Evolutionary conservation across 306 rosid species (phyloP).

Genomic region (Corylus heterophylla): DNA sequence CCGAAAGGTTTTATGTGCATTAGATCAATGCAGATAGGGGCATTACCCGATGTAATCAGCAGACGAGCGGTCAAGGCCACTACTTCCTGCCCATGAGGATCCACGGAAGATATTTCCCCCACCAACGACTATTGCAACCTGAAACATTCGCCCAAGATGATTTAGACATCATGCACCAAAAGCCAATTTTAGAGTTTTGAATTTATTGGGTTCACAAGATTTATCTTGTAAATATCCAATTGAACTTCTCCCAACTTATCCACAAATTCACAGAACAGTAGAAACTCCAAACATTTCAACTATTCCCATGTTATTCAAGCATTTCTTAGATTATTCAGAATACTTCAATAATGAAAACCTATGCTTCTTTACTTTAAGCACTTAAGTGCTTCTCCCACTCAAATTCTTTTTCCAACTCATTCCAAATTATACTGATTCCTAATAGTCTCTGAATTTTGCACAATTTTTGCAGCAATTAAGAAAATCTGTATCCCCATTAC

Average conservation of each 20-base stretch:
- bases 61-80: constrained; percentile 95
- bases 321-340: background rate
- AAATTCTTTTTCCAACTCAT: background rate
- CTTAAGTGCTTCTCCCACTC: constrained; percentile 1
- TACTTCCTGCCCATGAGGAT: constrained; percentile 82
- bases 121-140: constrained; percentile 97
- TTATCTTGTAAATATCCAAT: constrained; percentile 20
- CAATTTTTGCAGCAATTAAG: background rate
- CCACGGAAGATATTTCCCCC: constrained; percentile 98
- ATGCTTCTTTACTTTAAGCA: constrained; percentile 10
- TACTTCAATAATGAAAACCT: background rate
- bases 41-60: constrained; percentile 94
- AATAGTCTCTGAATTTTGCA: background rate
- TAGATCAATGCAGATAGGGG: constrained; percentile 10
- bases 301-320: background rate
- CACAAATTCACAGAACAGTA: background rate
- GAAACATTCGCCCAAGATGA: constrained; percentile 40
- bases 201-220: constrained; percentile 18
- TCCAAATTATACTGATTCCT: background rate
- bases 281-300: background rate
- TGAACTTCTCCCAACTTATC: background rate
- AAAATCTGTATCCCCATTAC: background rate
- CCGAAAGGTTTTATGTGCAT: background rate
- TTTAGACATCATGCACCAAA: background rate
- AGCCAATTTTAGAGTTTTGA: background rate